phyloP scores from a whole-genome alignment of 352 stramenopile genomes.

The Globisporangium sylvaticum region DNA sequence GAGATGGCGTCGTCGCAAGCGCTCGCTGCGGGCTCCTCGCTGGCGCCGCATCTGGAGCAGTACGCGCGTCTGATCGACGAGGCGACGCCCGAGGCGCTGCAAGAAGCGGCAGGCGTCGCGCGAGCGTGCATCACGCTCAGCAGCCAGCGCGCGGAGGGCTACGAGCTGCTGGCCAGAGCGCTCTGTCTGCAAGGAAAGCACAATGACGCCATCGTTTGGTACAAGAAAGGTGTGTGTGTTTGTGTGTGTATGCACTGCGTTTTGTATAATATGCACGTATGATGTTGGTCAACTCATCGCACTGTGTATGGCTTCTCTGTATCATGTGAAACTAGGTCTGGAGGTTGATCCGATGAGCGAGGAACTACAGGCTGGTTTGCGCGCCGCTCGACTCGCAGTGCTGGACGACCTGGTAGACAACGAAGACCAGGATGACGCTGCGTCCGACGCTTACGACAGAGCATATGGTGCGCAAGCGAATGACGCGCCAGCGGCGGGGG shows the following conservation, averaged over 20 bases:
- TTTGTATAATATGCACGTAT: too few relatives aligned
- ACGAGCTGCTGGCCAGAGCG: slow-evolving; percentile 33
- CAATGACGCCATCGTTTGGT: slow-evolving; percentile 37
- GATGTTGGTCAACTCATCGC: background rate
- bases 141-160: slow-evolving; percentile 20
- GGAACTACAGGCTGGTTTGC: slow-evolving; percentile 41
- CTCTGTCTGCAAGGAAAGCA: slow-evolving; percentile 32
- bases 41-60: slow-evolving; percentile 5
- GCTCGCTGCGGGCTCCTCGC: background rate
- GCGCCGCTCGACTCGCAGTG: slow-evolving; percentile 49
- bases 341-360: slow-evolving; percentile 29
- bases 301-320: background rate
- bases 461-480: background rate
- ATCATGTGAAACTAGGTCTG: slow-evolving; percentile 27
- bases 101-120: slow-evolving; percentile 29
- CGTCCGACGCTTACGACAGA: background rate
- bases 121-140: slow-evolving; percentile 23
- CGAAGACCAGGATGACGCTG: slow-evolving; percentile 23
- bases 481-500: background rate
- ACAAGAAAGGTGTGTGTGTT: slow-evolving; percentile 39
- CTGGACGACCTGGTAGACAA: slow-evolving; percentile 37
- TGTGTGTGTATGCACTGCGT: too few relatives aligned
- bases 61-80: slow-evolving; percentile 32
- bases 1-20: background rate
- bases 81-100: slow-evolving; percentile 13